Base-by-base conservation (phyloP, 768 basidiomycete genomes). In the Lentinus brumalis region DNA sequence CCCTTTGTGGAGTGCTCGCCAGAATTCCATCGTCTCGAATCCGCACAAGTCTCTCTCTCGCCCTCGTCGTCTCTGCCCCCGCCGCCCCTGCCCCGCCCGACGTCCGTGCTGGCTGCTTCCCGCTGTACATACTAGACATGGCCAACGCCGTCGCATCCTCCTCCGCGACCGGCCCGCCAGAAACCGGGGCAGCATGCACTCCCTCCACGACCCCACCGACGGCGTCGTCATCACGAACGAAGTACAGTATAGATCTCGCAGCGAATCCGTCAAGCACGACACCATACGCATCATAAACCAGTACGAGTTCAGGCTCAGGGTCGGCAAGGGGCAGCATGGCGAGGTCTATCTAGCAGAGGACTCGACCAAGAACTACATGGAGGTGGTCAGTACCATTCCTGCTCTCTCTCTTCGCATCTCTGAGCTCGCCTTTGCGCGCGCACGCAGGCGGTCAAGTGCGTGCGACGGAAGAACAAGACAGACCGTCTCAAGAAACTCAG, bases 241-340 rank as follows among this genome's bases (percentile, higher is more conserved):
- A 54, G 56, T 63, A 35, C 41, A 42, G 70, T 75, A 49, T 72
- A 83, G 53, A 69, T 54, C n/a, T 46, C 62, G 60, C 35, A 76
- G 56, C 75, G 78, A 56, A 73, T 76, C 61, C 76, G 76, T 61
- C 52, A 70, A 66, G 75, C 79, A 45, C n/a, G 63, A 65, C 21
- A 46, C 41, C 15, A 31, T 55, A 26, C 66, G 60, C 66, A 84
- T 87, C 76, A 74, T 97, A 66, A 98, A 98, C 78, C 91, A 96
- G 74, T 98, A 96, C 73, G 78, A 86, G 50, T 85, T 94, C 58
- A 79, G 87, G 55, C 79, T 82, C 57, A 83, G 84, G 69, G 86
- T 97, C 21, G 96, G 96, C 21, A 85, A 83, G 59, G 96, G 96
- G 12, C 91, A 93, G 70, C 95, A 97, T 70, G 96, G 96, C 50